These are phyloP conservation scores for Talinum fruticosum DNA, from an alignment of 148 eudicot species.

Conservation along the genomic window DNA sequence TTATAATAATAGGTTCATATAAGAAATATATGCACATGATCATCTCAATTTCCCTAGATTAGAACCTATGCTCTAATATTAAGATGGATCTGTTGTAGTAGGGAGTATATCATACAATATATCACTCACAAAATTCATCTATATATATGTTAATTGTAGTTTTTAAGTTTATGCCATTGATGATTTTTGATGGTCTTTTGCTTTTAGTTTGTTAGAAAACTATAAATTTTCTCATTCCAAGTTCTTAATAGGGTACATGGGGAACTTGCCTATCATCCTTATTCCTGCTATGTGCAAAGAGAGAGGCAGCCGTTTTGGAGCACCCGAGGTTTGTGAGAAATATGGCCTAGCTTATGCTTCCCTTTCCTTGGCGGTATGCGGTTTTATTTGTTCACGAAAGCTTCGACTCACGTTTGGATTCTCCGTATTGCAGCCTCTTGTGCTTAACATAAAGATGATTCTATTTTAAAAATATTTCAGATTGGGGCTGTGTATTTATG, in stretches of 20 bases:
- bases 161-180: neutral
- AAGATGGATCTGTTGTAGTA: too few relatives aligned
- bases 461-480: slow-evolving; percentile 30
- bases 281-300: slow-evolving; percentile 92
- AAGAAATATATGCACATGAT: too few relatives aligned
- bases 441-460: neutral
- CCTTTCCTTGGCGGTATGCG: slow-evolving; percentile 83
- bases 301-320: slow-evolving; percentile 82
- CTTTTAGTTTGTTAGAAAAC: neutral
- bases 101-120: too few relatives aligned
- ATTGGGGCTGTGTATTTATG: slow-evolving; percentile 75
- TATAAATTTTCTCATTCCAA: neutral
- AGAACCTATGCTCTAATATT: too few relatives aligned
- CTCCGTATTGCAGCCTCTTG: neutral
- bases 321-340: slow-evolving; percentile 48
- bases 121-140: too few relatives aligned
- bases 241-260: slow-evolving; percentile 65
- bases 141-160: too few relatives aligned
- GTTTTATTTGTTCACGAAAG: neutral
- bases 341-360: slow-evolving; percentile 76
- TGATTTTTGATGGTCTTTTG: neutral
- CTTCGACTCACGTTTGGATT: neutral
- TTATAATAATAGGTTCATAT: too few relatives aligned
- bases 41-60: too few relatives aligned
- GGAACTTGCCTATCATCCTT: slow-evolving; percentile 68